Evolutionary conservation across 306 rosid genomes (phyloP), one percentile per base, ranked within the genome.

Genomic region (Prunus salicina): DNA sequence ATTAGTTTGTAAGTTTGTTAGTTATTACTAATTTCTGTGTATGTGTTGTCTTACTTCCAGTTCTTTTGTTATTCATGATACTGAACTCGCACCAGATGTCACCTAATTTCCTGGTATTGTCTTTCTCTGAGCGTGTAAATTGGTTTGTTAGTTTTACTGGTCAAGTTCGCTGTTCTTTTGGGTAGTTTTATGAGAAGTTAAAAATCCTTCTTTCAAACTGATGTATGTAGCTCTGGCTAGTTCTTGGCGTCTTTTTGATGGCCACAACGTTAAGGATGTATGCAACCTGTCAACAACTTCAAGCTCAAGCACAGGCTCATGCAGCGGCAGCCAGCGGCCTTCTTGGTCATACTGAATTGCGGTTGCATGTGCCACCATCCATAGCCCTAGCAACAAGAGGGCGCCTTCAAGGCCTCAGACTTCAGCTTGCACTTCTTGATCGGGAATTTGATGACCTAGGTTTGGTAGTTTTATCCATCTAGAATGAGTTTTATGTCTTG

Each of bases 381-480:
- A 92, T 90, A 82, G 93, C 93, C 22, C 92, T 95, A 24, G 89
- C 96, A 56, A 95, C 89, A 52, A 76, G 96, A 79, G 97, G 98
- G 69, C 97, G 92, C 73, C 82, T 92, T 81, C 98, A 94, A 76
- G 98, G 98, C 76, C 92, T 94, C 51, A 89, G 98, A 83, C 97
- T 92, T 83, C 98, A 95, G 82, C 97, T 95, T 83, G 96, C 98
- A 64, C 92, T 95, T 76, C 98, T 95, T 86, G 99, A 95, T 80
- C 88, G 96, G 71, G 99, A 95, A 84, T 95, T 95, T 78, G 99
- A 95, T 82, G 99, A 95, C 73, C 78, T 95, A 81, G 97, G 97
- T 93, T 32, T 64, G 73, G 52, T 53, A 66, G 64, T 78, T 79
- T 12, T 24, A 51, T 75, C 46, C 12, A 3, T 83, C 28, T 10